Evolutionary conservation across 1,284 basidiomycete species (phyloP), one percentile per base, ranked within the genome.

Genomic region (Cutaneotrichosporon sp.): DNA sequence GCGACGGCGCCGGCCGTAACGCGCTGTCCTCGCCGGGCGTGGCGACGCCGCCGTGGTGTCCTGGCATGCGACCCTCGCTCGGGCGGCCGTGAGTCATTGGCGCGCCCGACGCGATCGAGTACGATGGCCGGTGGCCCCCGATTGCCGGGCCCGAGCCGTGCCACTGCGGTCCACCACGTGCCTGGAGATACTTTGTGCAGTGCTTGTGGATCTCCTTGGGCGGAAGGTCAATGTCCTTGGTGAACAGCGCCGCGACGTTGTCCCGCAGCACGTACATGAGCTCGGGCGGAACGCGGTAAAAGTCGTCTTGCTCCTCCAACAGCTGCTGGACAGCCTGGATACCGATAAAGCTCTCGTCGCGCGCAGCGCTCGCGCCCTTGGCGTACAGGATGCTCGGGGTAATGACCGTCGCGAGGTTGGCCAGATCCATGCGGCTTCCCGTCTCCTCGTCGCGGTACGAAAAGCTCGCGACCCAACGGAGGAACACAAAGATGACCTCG

Each of bases 391-490:
- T 96, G 66, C 90, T 97, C 8, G 96, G 96, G 64, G 88, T 88
- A 62, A 98, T 92, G 70, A 98, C 96, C 13, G 91, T 97, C n/a
- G 94, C 92, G 59, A 99, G 80, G 71, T 99, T 99, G 34, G 83
- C 82, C 46, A 97, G 78, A 74, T 99, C 94, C 94, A 99, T 99
- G 77, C 94, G 94, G 78, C 89, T 93, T 36, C 94, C 94, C 0
- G 94, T 97, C 73, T 94, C 91, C 67, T 96, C 93, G 67, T 94
- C 93, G 70, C 98, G 94, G 76, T 98, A 93, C 42, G 94, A 92
- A 74, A 99, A 99, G 4, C 91, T 94, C 5, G 94, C 94, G 2
- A 99, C 94, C 96, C 96, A 99, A 74, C 96, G 94, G 63, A 99
- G 80, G 78, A 99, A 99, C 17, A 97, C 92, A 69, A 97, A 97